Conservation (phyloP, 2,329 filamentous ascomycete genomes). For the Passalora sequoiae region DNA sequence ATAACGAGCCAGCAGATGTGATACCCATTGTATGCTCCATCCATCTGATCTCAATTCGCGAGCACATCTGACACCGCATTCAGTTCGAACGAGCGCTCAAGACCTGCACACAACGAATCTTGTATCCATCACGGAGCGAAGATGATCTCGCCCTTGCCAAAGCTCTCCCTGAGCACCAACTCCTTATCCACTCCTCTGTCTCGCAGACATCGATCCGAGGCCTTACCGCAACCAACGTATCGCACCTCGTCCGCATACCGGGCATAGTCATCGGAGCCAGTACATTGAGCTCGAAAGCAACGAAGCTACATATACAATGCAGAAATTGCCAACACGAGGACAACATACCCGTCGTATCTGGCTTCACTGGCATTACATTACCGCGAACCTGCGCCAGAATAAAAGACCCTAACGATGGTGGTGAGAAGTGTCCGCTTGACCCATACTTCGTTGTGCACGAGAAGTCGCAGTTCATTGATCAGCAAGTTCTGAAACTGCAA, state of each 20-base stretch:
- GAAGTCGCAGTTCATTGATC: conserved; percentile 89
- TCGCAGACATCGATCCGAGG: conserved; percentile 90
- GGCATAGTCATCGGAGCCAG: conserved; percentile 97
- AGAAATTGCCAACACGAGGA: conserved; percentile 73
- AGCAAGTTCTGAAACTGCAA: conserved; percentile 96
- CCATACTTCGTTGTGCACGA: conserved; percentile 96
- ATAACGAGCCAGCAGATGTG: conserved; percentile 83
- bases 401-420: conserved; percentile 45
- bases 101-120: conserved; percentile 86
- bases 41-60: conserved; percentile 7
- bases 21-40: conserved; percentile 70
- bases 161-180: conserved; percentile 73
- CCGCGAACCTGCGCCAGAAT: conserved; percentile 70
- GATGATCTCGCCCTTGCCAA: conserved; percentile 50
- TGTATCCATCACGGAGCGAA: conserved; percentile 69
- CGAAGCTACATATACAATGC: conserved; percentile 78
- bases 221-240: conserved; percentile 86
- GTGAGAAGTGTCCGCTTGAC: conserved; percentile 82
- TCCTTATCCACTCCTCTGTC: conserved; percentile 87
- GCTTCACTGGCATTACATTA: conserved; percentile 80
- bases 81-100: conserved; percentile 89
- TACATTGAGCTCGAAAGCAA: conserved; percentile 93
- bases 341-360: conserved; percentile 68
- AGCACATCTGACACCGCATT: conserved; percentile 22
- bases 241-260: conserved; percentile 89